These are phyloP conservation scores for Metschnikowia continentalis DNA, from an alignment of 805 yeast species.

Conservation along the genomic window DNA sequence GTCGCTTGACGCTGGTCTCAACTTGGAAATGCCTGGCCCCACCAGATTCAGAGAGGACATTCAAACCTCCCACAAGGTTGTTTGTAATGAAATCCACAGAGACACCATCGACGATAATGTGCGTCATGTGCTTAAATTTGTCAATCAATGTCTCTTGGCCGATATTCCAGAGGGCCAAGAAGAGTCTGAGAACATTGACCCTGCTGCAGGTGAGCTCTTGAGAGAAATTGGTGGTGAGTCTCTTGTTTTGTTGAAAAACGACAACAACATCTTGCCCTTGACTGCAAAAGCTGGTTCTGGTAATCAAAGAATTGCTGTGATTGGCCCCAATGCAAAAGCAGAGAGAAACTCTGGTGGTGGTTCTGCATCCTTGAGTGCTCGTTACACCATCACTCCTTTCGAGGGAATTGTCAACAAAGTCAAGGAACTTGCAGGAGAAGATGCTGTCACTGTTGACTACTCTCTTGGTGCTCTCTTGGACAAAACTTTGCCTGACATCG, in stretches of 20 bases:
- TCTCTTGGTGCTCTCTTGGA: too few species aligned
- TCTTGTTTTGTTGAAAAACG: conserved; percentile 14
- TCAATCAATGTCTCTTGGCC: conserved; percentile 39
- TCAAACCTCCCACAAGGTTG: conserved; percentile 40
- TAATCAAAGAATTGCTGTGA: too few species aligned
- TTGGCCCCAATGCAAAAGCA: too few species aligned
- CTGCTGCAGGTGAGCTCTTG: conserved; percentile 12
- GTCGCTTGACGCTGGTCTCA: conserved; percentile 52
- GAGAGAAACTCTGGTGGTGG: too few species aligned
- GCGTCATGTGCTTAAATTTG: conserved; percentile 42
- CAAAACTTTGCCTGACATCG: too few species aligned
- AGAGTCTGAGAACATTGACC: conserved; percentile 19
- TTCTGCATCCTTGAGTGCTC: too few species aligned
- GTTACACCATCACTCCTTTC: too few species aligned
- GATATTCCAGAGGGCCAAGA: conserved; percentile 39
- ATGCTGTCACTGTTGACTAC: too few species aligned
- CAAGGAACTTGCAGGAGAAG: too few species aligned
- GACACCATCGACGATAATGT: conserved; percentile 47
- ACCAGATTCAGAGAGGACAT: conserved; percentile 42
- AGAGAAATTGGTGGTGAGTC: conserved; percentile 32
- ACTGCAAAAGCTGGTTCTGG: too few species aligned
- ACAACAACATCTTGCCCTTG: too few species aligned
- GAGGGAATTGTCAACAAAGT: too few species aligned
- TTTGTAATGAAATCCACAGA: conserved; percentile 35
- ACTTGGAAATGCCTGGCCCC: conserved; percentile 68